Conservation (phyloP, 2,329 filamentous ascomycete genomes). For the Cladophialophora exuberans region DNA sequence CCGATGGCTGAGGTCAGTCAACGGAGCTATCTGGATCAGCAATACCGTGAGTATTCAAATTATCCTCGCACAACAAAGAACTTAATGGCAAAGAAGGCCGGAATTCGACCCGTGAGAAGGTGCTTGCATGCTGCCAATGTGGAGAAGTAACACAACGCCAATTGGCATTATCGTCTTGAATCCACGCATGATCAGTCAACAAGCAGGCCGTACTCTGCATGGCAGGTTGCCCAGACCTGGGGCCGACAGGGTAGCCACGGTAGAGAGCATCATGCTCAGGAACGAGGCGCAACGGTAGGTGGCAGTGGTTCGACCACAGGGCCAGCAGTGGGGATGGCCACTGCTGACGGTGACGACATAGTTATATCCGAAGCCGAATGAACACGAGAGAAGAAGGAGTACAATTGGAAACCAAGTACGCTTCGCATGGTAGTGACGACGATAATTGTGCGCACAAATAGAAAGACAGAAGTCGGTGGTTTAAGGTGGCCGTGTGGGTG, state of each 20-base stretch:
- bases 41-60: too few relatives aligned
- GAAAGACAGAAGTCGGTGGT: not conserved
- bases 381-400: too few relatives aligned
- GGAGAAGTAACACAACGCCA: slow-evolving; percentile 8
- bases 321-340: not conserved
- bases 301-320: not conserved
- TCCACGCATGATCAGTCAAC: slow-evolving; percentile 28
- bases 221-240: slow-evolving; percentile 8
- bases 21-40: too few relatives aligned
- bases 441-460: slow-evolving; percentile 8
- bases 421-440: slow-evolving; percentile 5
- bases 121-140: too few relatives aligned
- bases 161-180: slow-evolving; percentile 11
- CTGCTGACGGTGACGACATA: slow-evolving; percentile 25
- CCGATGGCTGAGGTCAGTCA: slow-evolving; percentile 14
- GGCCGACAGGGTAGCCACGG: slow-evolving; percentile 4
- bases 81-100: too few relatives aligned
- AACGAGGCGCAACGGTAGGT: slow-evolving; percentile 18
- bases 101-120: slow-evolving; percentile 16
- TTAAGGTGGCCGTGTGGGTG: not conserved
- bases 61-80: too few relatives aligned
- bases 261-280: slow-evolving; percentile 21
- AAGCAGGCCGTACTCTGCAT: slow-evolving; percentile 7
- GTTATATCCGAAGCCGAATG: slow-evolving; percentile 7
- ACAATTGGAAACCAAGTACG: too few relatives aligned